Evolutionary conservation across 2,329 filamentous ascomycete species (phyloP).

Genomic region (Parafenestella ontariensis): DNA sequence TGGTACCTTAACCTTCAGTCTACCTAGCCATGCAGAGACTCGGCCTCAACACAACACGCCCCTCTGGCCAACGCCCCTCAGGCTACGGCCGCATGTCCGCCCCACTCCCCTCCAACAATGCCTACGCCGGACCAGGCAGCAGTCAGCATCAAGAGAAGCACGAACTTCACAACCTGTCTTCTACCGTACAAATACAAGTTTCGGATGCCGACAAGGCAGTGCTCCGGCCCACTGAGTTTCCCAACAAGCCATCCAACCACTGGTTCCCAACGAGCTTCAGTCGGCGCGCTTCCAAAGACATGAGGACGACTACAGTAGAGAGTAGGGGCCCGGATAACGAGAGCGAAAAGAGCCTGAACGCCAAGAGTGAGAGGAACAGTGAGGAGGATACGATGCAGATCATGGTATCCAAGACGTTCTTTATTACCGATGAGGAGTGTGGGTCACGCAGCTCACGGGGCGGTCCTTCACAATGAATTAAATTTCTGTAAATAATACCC

Average conservation of each 20-base stretch:
- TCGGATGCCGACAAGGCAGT: constrained; percentile 24
- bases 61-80: constrained; percentile 27
- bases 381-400: constrained; percentile 36
- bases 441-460: constrained; percentile 13
- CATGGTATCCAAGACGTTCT: constrained; percentile 41
- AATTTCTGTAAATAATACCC: too few relatives aligned
- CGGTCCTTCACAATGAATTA: neutral
- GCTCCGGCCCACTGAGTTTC: neutral
- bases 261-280: constrained; percentile 17
- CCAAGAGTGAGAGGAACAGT: constrained; percentile 24
- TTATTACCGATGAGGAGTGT: constrained; percentile 39
- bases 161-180: constrained; percentile 27
- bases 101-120: constrained; percentile 17
- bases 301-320: constrained; percentile 16
- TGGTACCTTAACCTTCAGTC: neutral
- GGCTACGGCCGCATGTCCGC: constrained; percentile 29
- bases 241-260: constrained; percentile 21
- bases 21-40: constrained; percentile 28
- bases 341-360: constrained; percentile 32
- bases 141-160: constrained; percentile 21
- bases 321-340: constrained; percentile 24
- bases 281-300: constrained; percentile 9
- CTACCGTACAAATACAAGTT: constrained; percentile 20
- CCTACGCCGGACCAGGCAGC: constrained; percentile 8
- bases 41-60: constrained; percentile 32